These are phyloP conservation scores for Phytophthora cryptogea DNA, from an alignment of 352 stramenopile species.

Conservation along the genomic window DNA sequence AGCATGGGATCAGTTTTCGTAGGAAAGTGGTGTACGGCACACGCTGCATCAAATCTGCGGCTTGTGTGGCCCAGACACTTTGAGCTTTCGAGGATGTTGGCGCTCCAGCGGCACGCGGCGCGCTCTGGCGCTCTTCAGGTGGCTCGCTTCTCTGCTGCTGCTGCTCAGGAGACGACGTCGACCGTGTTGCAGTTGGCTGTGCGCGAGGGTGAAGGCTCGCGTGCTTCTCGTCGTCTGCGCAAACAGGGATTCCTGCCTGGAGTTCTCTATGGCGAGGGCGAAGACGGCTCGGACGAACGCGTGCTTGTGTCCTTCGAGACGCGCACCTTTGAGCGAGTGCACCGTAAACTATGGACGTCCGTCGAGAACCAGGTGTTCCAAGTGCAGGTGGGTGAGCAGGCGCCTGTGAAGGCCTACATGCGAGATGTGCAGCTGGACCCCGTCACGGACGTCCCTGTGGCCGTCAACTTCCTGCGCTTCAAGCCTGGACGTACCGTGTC, in stretches of 20 bases:
- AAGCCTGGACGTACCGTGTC: constrained; percentile 89
- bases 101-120: constrained; percentile 49
- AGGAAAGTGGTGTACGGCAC: too few relatives aligned
- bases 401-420: constrained; percentile 83
- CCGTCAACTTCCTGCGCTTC: constrained; percentile 94
- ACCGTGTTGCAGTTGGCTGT: constrained; percentile 64
- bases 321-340: constrained; percentile 76
- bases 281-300: constrained; percentile 64
- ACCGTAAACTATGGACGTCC: constrained; percentile 87
- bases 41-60: not conserved
- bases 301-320: constrained; percentile 79
- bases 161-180: constrained; percentile 19
- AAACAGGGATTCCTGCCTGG: constrained; percentile 81
- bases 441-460: constrained; percentile 76
- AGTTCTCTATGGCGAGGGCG: constrained; percentile 85
- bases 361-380: constrained; percentile 90
- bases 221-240: constrained; percentile 77
- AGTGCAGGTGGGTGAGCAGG: constrained; percentile 66
- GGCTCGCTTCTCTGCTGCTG: constrained; percentile 56
- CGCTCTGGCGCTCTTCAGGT: constrained; percentile 35
- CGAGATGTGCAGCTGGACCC: constrained; percentile 86
- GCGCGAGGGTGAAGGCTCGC: constrained; percentile 71
- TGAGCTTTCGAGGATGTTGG: constrained; percentile 42
- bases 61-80: constrained; percentile 38
- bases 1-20: too few relatives aligned